phyloP scores from a whole-genome alignment of 2,329 filamentous ascomycete species.

The Cladosporium sp. region DNA sequence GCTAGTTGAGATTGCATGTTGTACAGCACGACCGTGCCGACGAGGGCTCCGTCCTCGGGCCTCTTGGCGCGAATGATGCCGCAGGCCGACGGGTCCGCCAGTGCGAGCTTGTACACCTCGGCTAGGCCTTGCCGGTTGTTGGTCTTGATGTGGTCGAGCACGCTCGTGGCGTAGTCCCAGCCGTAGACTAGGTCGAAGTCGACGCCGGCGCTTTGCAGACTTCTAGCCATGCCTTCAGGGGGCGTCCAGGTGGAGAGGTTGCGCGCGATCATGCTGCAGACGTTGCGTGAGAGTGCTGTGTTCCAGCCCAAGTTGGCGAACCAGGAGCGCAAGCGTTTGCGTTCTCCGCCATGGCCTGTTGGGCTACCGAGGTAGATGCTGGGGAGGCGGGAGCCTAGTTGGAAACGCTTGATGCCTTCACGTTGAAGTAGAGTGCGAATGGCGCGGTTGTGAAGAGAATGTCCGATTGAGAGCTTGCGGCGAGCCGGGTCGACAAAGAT shows the following conservation, averaged over 20 bases:
- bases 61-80: constrained; percentile 82
- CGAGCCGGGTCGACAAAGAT: constrained; percentile 88
- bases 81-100: constrained; percentile 70
- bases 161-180: constrained; percentile 70
- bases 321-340: constrained; percentile 69
- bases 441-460: constrained; percentile 83
- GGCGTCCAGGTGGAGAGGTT: constrained; percentile 72
- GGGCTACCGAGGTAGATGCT: constrained; percentile 87
- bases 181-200: constrained; percentile 84
- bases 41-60: constrained; percentile 63
- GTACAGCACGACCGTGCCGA: constrained; percentile 80
- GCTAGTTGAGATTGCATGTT: constrained; percentile 67
- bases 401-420: constrained; percentile 73
- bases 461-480: constrained; percentile 84
- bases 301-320: constrained; percentile 92
- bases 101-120: constrained; percentile 75
- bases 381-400: constrained; percentile 77
- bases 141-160: constrained; percentile 72
- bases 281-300: constrained; percentile 60
- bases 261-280: constrained; percentile 72
- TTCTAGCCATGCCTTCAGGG: constrained; percentile 74
- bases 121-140: constrained; percentile 75
- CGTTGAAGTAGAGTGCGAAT: constrained; percentile 72
- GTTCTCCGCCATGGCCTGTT: constrained; percentile 60
- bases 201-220: constrained; percentile 69